A percentile compares a stretch with the other conserved stretches of the same genome.
Conservation (phyloP, 2,329 filamentous ascomycete species). For the Ceratocystis alfenasii region DNA sequence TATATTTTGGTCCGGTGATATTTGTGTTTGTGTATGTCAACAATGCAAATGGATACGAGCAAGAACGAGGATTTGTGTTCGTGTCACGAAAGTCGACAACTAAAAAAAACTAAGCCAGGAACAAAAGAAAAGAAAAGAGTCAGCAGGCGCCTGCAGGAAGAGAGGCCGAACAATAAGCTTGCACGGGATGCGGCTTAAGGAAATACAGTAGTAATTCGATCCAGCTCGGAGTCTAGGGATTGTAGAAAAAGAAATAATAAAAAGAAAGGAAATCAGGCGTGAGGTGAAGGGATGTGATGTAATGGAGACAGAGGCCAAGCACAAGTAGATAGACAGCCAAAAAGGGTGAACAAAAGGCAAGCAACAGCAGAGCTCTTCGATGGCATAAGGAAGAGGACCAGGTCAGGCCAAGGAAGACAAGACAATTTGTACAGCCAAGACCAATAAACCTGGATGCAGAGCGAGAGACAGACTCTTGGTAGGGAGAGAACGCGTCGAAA, state of each 20-base stretch:
- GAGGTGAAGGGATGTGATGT: background rate
- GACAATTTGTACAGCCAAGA: constrained; percentile 3
- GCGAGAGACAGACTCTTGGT: background rate
- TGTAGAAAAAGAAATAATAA: background rate
- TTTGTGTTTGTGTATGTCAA: constrained; percentile 7
- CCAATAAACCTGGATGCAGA: background rate
- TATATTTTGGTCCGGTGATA: constrained; percentile 4
- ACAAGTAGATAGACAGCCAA: background rate
- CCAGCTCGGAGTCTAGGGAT: background rate
- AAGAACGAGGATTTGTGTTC: constrained; percentile 1
- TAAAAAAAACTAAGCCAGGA: constrained; percentile 1
- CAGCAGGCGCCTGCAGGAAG: background rate
- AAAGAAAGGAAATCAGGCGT: background rate
- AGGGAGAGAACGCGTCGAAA: constrained; percentile 4
- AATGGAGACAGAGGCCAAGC: background rate
- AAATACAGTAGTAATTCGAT: too few species aligned
- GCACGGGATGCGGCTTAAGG: background rate
- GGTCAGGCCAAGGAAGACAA: background rate
- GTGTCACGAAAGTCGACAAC: constrained; percentile 3
- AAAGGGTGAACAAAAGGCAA: too few species aligned
- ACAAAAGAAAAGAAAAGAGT: background rate
- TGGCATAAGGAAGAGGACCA: too few species aligned
- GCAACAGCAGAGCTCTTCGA: too few species aligned
- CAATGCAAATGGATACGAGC: constrained; percentile 10
- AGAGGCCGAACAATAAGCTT: constrained; percentile 1